These are phyloP conservation scores for Tetraselmis chui DNA, from an alignment of 139 green algal genomes.

Conservation along the genomic window DNA sequence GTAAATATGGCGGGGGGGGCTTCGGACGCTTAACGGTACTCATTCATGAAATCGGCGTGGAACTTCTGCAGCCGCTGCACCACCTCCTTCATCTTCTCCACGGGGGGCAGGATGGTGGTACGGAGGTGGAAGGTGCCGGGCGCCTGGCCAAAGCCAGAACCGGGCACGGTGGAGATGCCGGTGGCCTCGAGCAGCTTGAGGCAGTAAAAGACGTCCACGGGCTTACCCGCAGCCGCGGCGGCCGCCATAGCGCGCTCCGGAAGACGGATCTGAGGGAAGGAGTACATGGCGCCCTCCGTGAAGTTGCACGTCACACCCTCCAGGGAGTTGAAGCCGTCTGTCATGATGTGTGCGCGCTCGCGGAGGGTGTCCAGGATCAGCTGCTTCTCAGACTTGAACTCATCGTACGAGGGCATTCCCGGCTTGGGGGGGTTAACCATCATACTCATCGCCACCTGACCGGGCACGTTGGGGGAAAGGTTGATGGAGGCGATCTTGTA, in stretches of 20 bases:
- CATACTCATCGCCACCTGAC: constrained; percentile 51
- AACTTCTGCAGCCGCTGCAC: constrained; percentile 68
- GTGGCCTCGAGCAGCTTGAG: constrained; percentile 74
- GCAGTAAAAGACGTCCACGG: constrained; percentile 83
- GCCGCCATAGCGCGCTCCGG: constrained; percentile 57
- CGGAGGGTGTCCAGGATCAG: constrained; percentile 15
- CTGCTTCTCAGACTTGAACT: constrained; percentile 18
- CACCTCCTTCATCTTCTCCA: constrained; percentile 70
- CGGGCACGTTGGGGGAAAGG: constrained; percentile 66
- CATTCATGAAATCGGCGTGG: constrained; percentile 64
- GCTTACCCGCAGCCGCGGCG: constrained; percentile 63
- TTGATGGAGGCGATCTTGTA: constrained; percentile 85
- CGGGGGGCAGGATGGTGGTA: constrained; percentile 88
- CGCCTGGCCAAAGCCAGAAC: constrained; percentile 35
- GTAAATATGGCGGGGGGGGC: too few relatives aligned
- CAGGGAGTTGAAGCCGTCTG: constrained; percentile 71
- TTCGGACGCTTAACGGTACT: constrained; percentile 40
- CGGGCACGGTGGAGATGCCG: constrained; percentile 60
- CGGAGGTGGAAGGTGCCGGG: constrained; percentile 87
- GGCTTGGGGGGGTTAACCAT: constrained; percentile 75
- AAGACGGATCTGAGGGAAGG: constrained; percentile 60
- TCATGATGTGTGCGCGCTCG: constrained; percentile 70
- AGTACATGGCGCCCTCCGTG: constrained; percentile 84
- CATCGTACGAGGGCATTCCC: constrained; percentile 52
- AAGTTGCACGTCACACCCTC: constrained; percentile 74